Evolutionary conservation across 2,329 filamentous ascomycete species (phyloP).

Genomic region (Davidsoniella eucalypti): DNA sequence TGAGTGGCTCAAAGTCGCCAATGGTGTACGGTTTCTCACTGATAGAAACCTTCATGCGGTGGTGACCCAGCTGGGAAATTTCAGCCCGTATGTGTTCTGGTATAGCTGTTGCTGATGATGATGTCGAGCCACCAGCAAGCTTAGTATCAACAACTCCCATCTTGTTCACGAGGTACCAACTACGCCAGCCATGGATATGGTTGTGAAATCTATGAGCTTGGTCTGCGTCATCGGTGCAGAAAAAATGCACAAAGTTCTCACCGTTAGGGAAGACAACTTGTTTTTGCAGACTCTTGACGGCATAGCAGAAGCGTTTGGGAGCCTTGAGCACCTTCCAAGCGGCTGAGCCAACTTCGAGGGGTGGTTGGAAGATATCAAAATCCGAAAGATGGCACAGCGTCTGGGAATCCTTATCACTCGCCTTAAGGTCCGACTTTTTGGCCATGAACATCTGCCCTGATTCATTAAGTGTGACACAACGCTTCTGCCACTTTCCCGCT

Average conservation of each 20-base stretch:
- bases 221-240: conserved; percentile 57
- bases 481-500: conserved; percentile 77
- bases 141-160: conserved; percentile 28
- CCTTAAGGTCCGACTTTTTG: conserved; percentile 49
- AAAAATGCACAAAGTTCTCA: conserved; percentile 83
- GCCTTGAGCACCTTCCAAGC: conserved; percentile 54
- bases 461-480: conserved; percentile 54
- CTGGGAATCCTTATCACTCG: conserved; percentile 46
- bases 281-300: conserved; percentile 85
- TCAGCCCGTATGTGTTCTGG: conserved; percentile 4
- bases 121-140: neutral
- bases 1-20: conserved; percentile 49
- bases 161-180: conserved; percentile 74
- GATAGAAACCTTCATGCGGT: conserved; percentile 25
- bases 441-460: conserved; percentile 58
- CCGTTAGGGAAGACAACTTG: conserved; percentile 66
- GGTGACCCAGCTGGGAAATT: conserved; percentile 16
- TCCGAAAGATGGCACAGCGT: conserved; percentile 76
- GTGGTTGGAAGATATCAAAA: conserved; percentile 79
- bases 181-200: conserved; percentile 66
- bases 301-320: conserved; percentile 73
- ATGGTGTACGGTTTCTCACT: conserved; percentile 43
- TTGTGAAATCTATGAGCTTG: conserved; percentile 54
- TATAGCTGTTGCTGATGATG: neutral
- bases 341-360: conserved; percentile 18